Evolutionary conservation across 805 yeast genomes (phyloP).

Genomic region (Wickerhamomyces mucosus): DNA sequence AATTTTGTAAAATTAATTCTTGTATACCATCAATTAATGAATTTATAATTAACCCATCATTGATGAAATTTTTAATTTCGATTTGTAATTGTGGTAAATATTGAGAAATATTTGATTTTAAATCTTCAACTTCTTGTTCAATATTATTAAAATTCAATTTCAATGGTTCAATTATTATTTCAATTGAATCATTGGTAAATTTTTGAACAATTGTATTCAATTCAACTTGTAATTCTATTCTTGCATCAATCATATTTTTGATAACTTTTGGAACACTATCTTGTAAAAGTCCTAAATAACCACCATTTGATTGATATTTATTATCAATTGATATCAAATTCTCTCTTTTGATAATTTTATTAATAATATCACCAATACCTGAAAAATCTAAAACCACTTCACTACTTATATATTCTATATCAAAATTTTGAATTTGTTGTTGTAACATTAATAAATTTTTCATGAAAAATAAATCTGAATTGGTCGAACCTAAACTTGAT

Average conservation of each 20-base stretch:
- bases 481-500: conserved; percentile 39
- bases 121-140: conserved; percentile 25
- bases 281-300: conserved; percentile 39
- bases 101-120: conserved; percentile 40
- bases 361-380: conserved; percentile 52
- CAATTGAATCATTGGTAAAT: not conserved
- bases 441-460: conserved; percentile 64
- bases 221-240: conserved; percentile 62
- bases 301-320: conserved; percentile 11
- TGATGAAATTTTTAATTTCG: conserved; percentile 44
- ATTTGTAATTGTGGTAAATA: conserved; percentile 47
- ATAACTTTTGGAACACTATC: conserved; percentile 74
- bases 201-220: conserved; percentile 61
- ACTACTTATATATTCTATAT: conserved; percentile 63
- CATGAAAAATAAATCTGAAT: conserved; percentile 57
- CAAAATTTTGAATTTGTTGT: conserved; percentile 64
- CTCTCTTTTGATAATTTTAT: conserved; percentile 28
- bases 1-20: conserved; percentile 47
- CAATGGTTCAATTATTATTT: conserved; percentile 1
- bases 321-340: too few species aligned
- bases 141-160: conserved; percentile 16
- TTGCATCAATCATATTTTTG: conserved; percentile 73
- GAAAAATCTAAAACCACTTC: conserved; percentile 77
- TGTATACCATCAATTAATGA: conserved; percentile 57
- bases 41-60: conserved; percentile 41